Percentiles rank a stretch among this genome's conserved stretches.
phyloP scores from a whole-genome alignment of 805 yeast genomes.

The Brettanomyces naardenensis region DNA sequence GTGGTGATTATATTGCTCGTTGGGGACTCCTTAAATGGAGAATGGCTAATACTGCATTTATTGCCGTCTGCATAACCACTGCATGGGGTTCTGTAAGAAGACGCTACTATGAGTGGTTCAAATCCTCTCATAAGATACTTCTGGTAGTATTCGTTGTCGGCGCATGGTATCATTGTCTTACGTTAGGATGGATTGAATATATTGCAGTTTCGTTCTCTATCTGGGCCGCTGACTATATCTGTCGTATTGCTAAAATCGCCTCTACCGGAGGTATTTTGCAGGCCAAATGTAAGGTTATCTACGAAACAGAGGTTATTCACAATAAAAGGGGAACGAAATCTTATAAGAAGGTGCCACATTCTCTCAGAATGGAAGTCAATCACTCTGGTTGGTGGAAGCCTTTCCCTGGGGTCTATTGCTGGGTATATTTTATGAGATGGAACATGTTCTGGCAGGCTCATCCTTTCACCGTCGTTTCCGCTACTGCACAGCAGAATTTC shows the following conservation, averaged over 20 bases:
- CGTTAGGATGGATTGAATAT: slow-evolving; percentile 44
- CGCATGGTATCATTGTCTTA: slow-evolving; percentile 38
- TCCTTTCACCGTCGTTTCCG: slow-evolving; percentile 51
- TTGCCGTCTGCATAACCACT: slow-evolving; percentile 21
- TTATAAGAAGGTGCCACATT: slow-evolving; percentile 21
- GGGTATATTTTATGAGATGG: slow-evolving; percentile 40
- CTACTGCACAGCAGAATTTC: slow-evolving; percentile 32
- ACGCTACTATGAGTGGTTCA: slow-evolving; percentile 37
- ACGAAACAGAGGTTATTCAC: slow-evolving; percentile 10
- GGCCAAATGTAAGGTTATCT: slow-evolving; percentile 35
- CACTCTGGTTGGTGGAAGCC: slow-evolving; percentile 48
- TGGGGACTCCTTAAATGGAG: slow-evolving; percentile 35
- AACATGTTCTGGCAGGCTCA: slow-evolving; percentile 57
- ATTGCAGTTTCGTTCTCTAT: slow-evolving; percentile 48
- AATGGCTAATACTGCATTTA: slow-evolving; percentile 33
- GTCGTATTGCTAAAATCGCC: slow-evolving; percentile 46
- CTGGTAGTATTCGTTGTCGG: slow-evolving; percentile 35
- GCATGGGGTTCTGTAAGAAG: slow-evolving; percentile 28
- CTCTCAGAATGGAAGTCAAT: slow-evolving; percentile 41
- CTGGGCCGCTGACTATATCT: slow-evolving; percentile 63
- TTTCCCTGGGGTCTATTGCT: slow-evolving; percentile 57
- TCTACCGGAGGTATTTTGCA: slow-evolving; percentile 52
- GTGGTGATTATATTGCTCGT: slow-evolving; percentile 28
- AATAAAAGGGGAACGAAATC: slow-evolving; percentile 2
- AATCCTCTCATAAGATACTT: slow-evolving; percentile 34